Evolutionary conservation across 2,329 filamentous ascomycete genomes (phyloP).

Genomic region (Fonsecaea pugnacius): DNA sequence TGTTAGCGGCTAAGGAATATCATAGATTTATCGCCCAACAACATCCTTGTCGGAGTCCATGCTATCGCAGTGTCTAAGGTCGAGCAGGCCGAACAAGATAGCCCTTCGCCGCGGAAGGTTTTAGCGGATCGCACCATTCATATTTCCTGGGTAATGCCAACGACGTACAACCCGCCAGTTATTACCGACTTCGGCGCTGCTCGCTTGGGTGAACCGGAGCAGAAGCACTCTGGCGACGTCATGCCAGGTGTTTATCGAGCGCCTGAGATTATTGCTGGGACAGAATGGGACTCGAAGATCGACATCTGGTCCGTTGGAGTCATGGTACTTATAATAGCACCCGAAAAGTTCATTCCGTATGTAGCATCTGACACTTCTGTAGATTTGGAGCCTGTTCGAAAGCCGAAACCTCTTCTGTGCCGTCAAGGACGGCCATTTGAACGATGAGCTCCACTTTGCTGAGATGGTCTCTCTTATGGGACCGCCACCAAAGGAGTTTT

Average conservation of each 20-base stretch:
- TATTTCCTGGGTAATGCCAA: conserved; percentile 28
- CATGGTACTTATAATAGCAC: conserved; percentile 34
- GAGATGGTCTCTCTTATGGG: conserved; percentile 33
- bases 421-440: conserved; percentile 21
- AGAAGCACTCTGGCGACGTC: conserved; percentile 35
- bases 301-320: conserved; percentile 43
- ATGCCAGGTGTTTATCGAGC: conserved; percentile 41
- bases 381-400: conserved; percentile 35
- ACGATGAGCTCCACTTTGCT: conserved; percentile 33
- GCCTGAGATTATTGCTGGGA: conserved; percentile 41
- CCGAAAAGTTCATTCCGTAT: neutral
- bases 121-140: conserved; percentile 40
- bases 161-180: conserved; percentile 33
- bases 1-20: neutral
- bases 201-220: conserved; percentile 29
- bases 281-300: conserved; percentile 40
- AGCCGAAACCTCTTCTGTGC: conserved; percentile 27
- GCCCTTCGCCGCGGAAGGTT: conserved; percentile 39
- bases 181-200: conserved; percentile 41
- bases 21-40: conserved; percentile 43
- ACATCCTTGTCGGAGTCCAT: conserved; percentile 40
- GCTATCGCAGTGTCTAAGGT: conserved; percentile 1
- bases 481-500: conserved; percentile 25
- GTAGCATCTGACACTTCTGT: neutral
- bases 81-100: conserved; percentile 22